Base-by-base conservation (phyloP, 805 yeast genomes). In the Kodamaea leandrae region DNA sequence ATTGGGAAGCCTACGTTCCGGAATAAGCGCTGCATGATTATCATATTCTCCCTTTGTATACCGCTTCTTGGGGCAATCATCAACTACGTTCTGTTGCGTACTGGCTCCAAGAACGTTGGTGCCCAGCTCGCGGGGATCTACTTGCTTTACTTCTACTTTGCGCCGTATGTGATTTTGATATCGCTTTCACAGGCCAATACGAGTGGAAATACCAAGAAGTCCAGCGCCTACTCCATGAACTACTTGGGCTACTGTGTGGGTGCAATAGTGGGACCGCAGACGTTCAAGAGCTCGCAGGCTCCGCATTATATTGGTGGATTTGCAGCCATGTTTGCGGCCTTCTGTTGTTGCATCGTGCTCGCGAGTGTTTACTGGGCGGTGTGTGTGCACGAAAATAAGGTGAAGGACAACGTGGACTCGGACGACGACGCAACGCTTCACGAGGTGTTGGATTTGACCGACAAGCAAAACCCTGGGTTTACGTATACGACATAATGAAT, bases 141-240 rank as follows among this genome's bases (percentile, higher is more conserved):
- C 49, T 48, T 58, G 40, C 60, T 66, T 64, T 68, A 65, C 55
- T 54, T 58, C 30, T 58, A 56, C 48, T 57, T 58, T 32, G 47
- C 54, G 17, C 51, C 54, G 12, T 64, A 64, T 44, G 63, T 66
- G 24, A 51, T 51, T 33, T 47, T 58, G 42, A 51, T 55, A 24
- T 45, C 58, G 8, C 51, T 60, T 37, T 50, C 61, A 18, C 58
- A 55, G n/a, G 57, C 63, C 23, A 61, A 60, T 39, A 49, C 59
- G 9, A 52, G 61, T 16, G 64, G 66, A 13, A 50, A 57, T 45
- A 61, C 64, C 29, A 59, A 59, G 43, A 60, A 60, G 43, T 43
- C 67, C 12, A 59, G 57, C 17, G 55, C 60, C 17, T 60, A 65
- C 43, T 63, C 66, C 14, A 55, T 65, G 46, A 59, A 57, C 50